Percentiles rank a stretch among this genome's conserved stretches.
phyloP scores from a whole-genome alignment of 2,329 filamentous ascomycete species.

The Botrytis sinoallii region DNA sequence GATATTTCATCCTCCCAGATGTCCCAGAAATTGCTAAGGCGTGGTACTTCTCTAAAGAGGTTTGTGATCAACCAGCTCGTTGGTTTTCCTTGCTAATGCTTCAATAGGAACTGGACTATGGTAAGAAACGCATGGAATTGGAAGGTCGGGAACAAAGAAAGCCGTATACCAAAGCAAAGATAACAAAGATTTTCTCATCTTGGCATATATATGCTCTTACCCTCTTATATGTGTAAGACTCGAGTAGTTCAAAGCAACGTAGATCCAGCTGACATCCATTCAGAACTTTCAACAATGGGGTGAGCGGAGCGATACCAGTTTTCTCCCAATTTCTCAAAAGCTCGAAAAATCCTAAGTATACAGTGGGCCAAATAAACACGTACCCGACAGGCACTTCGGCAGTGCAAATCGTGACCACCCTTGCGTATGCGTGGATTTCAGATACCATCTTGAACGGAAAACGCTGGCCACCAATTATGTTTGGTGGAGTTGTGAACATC shows the following conservation, averaged over 20 bases:
- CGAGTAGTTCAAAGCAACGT: neutral
- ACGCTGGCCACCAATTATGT: constrained; percentile 48
- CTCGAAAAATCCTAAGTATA: constrained; percentile 37
- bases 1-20: constrained; percentile 36
- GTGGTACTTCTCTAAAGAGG: constrained; percentile 19
- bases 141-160: constrained; percentile 41
- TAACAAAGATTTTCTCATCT: constrained; percentile 38
- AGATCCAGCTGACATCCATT: neutral
- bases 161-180: constrained; percentile 40
- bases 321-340: constrained; percentile 46
- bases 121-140: constrained; percentile 31
- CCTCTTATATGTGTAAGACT: constrained; percentile 24
- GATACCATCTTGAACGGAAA: constrained; percentile 28
- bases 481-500: constrained; percentile 40
- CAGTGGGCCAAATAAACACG: constrained; percentile 36
- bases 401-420: constrained; percentile 28
- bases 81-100: constrained; percentile 21
- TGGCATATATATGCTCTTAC: constrained; percentile 43
- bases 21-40: constrained; percentile 37
- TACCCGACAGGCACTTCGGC: constrained; percentile 36
- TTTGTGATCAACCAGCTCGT: constrained; percentile 10
- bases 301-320: constrained; percentile 22
- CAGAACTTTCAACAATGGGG: constrained; percentile 15
- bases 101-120: constrained; percentile 15
- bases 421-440: constrained; percentile 35